Base-by-base conservation (phyloP, 164 flowering plant genomes). In the Annona cherimola region DNA sequence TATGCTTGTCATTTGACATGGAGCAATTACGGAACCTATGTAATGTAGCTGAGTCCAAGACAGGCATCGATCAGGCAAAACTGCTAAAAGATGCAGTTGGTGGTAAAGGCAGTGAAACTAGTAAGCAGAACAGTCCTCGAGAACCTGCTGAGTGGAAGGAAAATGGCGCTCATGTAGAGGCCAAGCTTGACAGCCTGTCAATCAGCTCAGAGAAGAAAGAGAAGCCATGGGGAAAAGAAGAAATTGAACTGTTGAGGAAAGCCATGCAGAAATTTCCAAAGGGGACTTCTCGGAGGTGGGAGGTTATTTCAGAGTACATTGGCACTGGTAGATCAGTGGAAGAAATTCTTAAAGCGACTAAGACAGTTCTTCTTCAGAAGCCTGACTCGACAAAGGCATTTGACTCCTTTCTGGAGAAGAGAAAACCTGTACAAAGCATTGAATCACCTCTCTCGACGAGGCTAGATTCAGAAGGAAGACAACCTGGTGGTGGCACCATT, bases 251-350 rank as follows among this genome's bases (percentile, higher is more conserved):
- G 18, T 69, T 94, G 75, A 85, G 92, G 42, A 86, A 86, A 77
- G 89, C 83, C 20, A 84, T 82, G 72, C 79, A 65, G 78, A 94
- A 92, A 71, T 92, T 83, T 76, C 96, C 93, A 3, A 94, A 94
- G 81, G 98, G 98, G 73, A 92, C 94, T 6, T 90, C 98, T 40
- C 83, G 91, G 46, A 90, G 98, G 78, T 94, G 98, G 98, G 98
- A 94, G 80, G 96, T 94, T 72, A 82, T 94, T 60, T 90, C 98
- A 4, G 98, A 92, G 73, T 94, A 87, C 75, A 87, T 94, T 74
- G 98, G 97, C 50, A 94, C 98, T 1, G 95, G 87, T 42, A 87
- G 98, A 82, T 85, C 96, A 4, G 95, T 92, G 11, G 96, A 92
- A 75, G 97, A 92, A 81, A 90, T 90, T 79, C 84, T 94, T 19